Base-by-base conservation (phyloP, 768 basidiomycete genomes). In the Pisolithus marmoratus region DNA sequence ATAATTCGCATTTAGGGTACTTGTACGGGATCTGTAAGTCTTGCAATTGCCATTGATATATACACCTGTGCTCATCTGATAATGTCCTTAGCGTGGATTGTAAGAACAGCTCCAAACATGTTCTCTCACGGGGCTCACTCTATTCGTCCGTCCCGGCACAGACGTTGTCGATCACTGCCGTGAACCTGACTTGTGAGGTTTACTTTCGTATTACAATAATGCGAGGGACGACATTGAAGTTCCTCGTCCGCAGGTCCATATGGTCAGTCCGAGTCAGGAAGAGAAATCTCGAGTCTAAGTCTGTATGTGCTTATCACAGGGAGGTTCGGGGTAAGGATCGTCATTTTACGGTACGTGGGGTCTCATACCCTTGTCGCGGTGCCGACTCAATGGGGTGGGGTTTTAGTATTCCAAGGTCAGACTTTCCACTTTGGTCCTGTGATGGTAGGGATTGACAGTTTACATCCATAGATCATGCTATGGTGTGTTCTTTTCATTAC, bases 281-380 rank as follows among this genome's bases (percentile, higher is more conserved):
- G 56, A 55, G 49, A 48, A 58, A 57, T 58, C 43, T 54, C 47
- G 51, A 29, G 40, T 61, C 60, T 66, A 49, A 63, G 57, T 56
- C 49, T 62, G 54, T 38, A 47, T 53, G 51, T 58, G 46, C 53
- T 51, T 51, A 55, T 54, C 57, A 23, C 65, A 90, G 89, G 93
- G 94, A 97, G 72, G 94, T 97, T 17, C 78, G 94, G 53, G 85
- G 87, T 57, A 82, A 82, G 66, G 81, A 87, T 66, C 80, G 87
- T 46, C 85, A 94, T 60, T 95, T 94, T 62, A 88, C 92, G 38
- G 88, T 88, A 55, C 46, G 84, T 72, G 11, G 31, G 19, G 27
- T 45, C n/a, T 15, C 15, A 22, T 11, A 2, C 19, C 42, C 8
- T 26, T 8, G 9, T 38, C 14, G 23, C 17, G 17, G 9, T 15